Conservation (phyloP, 23 red algal species). For the Chondrus crispus region DNA sequence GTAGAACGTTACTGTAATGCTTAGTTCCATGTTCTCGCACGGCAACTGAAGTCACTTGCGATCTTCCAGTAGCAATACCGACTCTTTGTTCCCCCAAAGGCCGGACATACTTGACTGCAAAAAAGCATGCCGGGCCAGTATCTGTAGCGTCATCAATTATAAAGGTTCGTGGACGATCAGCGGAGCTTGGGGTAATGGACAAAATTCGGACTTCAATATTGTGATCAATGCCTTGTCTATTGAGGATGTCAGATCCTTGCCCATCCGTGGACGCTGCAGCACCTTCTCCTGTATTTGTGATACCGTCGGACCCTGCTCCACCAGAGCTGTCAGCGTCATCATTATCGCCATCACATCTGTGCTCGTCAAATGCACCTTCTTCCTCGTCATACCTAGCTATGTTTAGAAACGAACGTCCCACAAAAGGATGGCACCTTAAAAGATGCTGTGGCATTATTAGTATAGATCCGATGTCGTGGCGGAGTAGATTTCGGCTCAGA, state of each 20-base stretch:
- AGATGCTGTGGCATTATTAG: not conserved
- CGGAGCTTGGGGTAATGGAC: no score
- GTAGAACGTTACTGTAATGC: not conserved
- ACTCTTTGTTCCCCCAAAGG: no score
- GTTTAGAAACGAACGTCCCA: not conserved
- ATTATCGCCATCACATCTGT: no score
- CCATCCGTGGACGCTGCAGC: no score
- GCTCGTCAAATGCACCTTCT: no score
- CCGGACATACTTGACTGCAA: not conserved
- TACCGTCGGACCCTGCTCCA: no score
- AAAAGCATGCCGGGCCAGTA: not conserved
- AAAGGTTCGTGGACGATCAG: not conserved
- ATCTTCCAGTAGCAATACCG: not conserved
- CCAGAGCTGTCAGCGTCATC: no score
- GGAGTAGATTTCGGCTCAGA: not conserved
- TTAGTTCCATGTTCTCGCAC: not conserved
- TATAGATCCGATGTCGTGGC: not conserved
- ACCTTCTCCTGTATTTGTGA: no score
- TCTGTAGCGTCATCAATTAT: not conserved
- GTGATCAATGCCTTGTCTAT: no score
- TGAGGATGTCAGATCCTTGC: no score
- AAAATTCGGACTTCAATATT: no score
- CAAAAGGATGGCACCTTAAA: constrained; percentile 5
- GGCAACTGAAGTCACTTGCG: not conserved
- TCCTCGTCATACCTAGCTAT: not conserved